Percentiles rank a stretch among this genome's conserved stretches.
Evolutionary conservation across 805 yeast species (phyloP).

Genomic region (Blastobotrys chiropterorum): DNA sequence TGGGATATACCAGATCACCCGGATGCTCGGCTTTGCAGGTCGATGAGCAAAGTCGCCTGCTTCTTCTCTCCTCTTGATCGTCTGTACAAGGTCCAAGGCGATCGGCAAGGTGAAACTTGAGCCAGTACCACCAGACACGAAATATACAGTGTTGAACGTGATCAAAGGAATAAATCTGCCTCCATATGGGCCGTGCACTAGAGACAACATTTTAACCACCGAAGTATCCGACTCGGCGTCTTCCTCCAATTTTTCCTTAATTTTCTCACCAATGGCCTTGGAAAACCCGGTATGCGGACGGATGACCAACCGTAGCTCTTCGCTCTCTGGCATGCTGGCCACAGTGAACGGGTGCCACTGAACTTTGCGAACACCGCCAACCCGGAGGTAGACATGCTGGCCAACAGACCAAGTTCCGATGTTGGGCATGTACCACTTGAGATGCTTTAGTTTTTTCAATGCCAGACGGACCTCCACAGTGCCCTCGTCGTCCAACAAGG

Average conservation of each 20-base stretch:
- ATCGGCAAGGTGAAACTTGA: slow-evolving; percentile 42
- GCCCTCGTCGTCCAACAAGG: slow-evolving; percentile 35
- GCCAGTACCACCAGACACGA: slow-evolving; percentile 43
- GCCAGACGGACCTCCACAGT: slow-evolving; percentile 38
- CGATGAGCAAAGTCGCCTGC: slow-evolving; percentile 32
- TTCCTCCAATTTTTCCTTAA: slow-evolving; percentile 21
- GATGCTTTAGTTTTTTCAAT: slow-evolving; percentile 14
- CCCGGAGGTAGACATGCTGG: slow-evolving; percentile 41
- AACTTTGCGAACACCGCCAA: slow-evolving; percentile 33
- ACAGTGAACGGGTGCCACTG: slow-evolving; percentile 47
- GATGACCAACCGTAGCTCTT: slow-evolving; percentile 37
- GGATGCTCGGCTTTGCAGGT: slow-evolving; percentile 27
- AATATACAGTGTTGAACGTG: slow-evolving; percentile 37
- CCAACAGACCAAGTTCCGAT: slow-evolving; percentile 42
- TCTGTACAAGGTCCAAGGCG: slow-evolving; percentile 34
- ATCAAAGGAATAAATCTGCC: slow-evolving; percentile 37
- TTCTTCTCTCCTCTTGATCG: slow-evolving; percentile 2
- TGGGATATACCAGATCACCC: slow-evolving; percentile 34
- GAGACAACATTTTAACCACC: slow-evolving; percentile 20
- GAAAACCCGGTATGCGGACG: slow-evolving; percentile 42
- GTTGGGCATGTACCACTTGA: slow-evolving; percentile 26
- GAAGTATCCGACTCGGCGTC: slow-evolving; percentile 18
- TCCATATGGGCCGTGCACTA: slow-evolving; percentile 41
- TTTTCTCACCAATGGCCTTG: slow-evolving; percentile 29
- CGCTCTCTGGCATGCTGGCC: slow-evolving; percentile 34